Evolutionary conservation across 2,329 filamentous ascomycete species (phyloP), one percentile per base, ranked within the genome.

Genomic region (Microsporum ferrugineum): DNA sequence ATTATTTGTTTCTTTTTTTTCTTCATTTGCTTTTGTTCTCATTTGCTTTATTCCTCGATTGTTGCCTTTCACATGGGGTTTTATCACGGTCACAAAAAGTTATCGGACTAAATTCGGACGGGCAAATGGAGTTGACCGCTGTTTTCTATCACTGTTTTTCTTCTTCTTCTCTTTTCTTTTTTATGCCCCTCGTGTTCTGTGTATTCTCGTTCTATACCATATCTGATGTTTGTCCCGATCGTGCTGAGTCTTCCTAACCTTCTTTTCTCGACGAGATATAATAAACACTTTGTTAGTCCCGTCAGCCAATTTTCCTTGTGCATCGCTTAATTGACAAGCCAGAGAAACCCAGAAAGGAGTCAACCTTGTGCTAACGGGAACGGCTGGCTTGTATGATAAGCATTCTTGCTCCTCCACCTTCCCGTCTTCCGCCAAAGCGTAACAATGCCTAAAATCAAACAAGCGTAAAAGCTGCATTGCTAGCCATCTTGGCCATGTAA

Each of bases 101-200:
- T 58, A 58, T 41, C 39, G 56, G 56, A 45, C 36, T 58, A 58
- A 58, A 58, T 45, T 58, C n/a, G 56, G 56, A 58, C 27, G 56
- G 49, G 56, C 56, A 58, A 43, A 41, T 27, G 56, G 56, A 58
- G 56, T 45, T 59, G 39, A 59, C 36, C 41, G 8, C 39, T 47
- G 8, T 59, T 27, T 23, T 43, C 31, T 47, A 17, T 59, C 12
- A 49, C 17, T 14, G 29, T 29, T 36, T 34, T 55, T 31, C 41
- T 59, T 39, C 34, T 33, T 41, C 29, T 38, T 7, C 34, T 58
- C 36, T 34, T n/a, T 17, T 36, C 5, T 36, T 55, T n/a, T 53
- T 34, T 53, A 34, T 55, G 31, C 29, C 49, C 29, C 49, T 49
- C 8, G 12, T 34, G 29, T 55, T 36, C 31, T 36, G 49, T 55